These are phyloP conservation scores for Talaromyces amestolkiae DNA, from an alignment of 2,329 filamentous ascomycete genomes.

Conservation along the genomic window DNA sequence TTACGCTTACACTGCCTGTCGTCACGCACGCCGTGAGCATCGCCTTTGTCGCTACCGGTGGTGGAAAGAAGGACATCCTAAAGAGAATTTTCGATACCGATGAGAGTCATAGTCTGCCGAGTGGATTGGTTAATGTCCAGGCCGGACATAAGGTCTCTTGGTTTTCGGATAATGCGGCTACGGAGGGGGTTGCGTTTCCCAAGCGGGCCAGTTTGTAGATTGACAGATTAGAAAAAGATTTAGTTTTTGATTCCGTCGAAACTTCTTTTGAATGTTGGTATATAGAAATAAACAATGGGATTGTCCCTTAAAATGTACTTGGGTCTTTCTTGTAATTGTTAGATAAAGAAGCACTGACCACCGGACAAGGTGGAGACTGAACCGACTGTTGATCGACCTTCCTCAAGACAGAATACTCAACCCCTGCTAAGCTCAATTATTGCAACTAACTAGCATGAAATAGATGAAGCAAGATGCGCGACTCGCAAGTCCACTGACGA, in stretches of 20 bases:
- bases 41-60: constrained; percentile 88
- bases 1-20: constrained; percentile 89
- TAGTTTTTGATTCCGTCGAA: not conserved
- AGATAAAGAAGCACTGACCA: constrained; percentile 4
- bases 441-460: not conserved
- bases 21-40: constrained; percentile 82
- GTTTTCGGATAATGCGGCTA: constrained; percentile 86
- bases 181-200: constrained; percentile 81
- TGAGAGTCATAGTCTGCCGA: constrained; percentile 71
- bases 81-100: constrained; percentile 85
- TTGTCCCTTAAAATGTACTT: not conserved
- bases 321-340: not conserved
- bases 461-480: not conserved
- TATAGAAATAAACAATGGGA: not conserved
- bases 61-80: constrained; percentile 84
- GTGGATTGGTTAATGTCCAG: constrained; percentile 79
- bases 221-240: not conserved
- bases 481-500: not conserved
- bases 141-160: constrained; percentile 85
- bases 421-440: not conserved
- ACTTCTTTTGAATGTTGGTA: not conserved
- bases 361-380: not conserved
- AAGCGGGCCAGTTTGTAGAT: constrained; percentile 64
- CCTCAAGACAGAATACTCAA: not conserved
- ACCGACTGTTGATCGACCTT: not conserved